Base-by-base conservation (phyloP, 768 basidiomycete genomes). In the Porpolomopsis calyptriformis region DNA sequence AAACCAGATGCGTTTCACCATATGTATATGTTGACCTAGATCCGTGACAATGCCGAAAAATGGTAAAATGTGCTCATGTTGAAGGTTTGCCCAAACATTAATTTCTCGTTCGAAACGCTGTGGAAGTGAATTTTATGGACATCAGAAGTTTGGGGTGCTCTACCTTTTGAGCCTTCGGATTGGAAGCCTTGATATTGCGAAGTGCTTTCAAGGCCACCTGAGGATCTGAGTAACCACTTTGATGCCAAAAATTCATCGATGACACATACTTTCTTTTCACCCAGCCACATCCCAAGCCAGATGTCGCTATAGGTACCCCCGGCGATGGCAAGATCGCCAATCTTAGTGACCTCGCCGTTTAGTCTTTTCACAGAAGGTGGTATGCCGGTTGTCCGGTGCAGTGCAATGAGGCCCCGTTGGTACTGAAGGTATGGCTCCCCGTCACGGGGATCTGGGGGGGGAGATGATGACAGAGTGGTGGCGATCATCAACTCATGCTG, bases 71-170 rank as follows among this genome's bases (percentile, higher is more conserved):
- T 80, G 70, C n/a, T 66, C 63, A 41, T 79, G 64, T 45, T 66
- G 60, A 34, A 80, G 62, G 40, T 65, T 58, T 12, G 72, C 67
- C 78, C 78, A 80, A 16, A 78, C 64, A 14, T 55, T 52, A 16
- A 80, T 71, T 59, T 80, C 78, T 42, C 71, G 69, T 53, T 75
- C 69, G 49, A 80, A 75, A 23, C 76, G 71, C 78, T 80, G 46
- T 22, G 22, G 31, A 12, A 36, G 48, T 1, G 4, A 24, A 16
- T 16, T 9, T 42, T 47, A 14, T 31, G 31, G 44, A 25, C 10
- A 25, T 24, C 34, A 8, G 7, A 19, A 34, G 8, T 1, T 45
- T 5, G 35, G n/a, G 4, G 11, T 31, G 40, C 43, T 40, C n/a
- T 50, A 76, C 68, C 59, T 69, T 67, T 49, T 66, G 55, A 1